Evolutionary conservation across 305 asterid genomes (phyloP), one percentile per base, ranked within the genome.

Genomic region (Ajuga reptans): DNA sequence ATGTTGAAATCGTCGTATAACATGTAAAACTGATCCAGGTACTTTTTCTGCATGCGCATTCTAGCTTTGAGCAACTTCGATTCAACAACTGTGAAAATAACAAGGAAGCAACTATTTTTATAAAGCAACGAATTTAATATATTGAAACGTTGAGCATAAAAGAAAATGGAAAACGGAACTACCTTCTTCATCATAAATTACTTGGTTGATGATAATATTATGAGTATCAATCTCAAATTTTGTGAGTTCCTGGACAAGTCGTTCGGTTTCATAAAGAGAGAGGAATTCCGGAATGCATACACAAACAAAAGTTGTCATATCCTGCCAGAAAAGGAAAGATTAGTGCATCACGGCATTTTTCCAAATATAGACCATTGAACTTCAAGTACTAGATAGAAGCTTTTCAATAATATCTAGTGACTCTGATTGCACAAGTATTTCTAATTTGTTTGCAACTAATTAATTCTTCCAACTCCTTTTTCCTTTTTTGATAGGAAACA

Each of bases 251-350:
- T 92, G 97, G 68, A 92, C 96, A 6, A 92, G 89, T 17, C 98
- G 82, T 77, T 92, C 98, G 9, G 97, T 92, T 82, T 92, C 98
- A 52, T 92, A 92, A 33, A 92, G 83, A 10, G 98, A 92, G 62
- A 92, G 97, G 83, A 92, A 92, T 69, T 92, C 98, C 4, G 97
- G 98, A 72, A 92, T 92, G 85, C 97, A 89, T 43, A 92, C 98
- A 50, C 98, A 92, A 64, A 90, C 82, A 57, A 92, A 92, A n/a
- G 98, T 92, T 9, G 97, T 92, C 82, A 92, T 68, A 73, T 92
- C 97, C 98, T 92, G 89, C 70, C 73, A 79, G 56, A 77, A 70
- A 71, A 14, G 45, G 2, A 55, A 37, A 62, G 4, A 51, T 10
- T 6, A 57, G 68, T 69, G 68, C 41, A 61, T 76, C 47, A 69